Conservation (phyloP, 495 filamentous ascomycete species). For the Neurospora terricola region DNA sequence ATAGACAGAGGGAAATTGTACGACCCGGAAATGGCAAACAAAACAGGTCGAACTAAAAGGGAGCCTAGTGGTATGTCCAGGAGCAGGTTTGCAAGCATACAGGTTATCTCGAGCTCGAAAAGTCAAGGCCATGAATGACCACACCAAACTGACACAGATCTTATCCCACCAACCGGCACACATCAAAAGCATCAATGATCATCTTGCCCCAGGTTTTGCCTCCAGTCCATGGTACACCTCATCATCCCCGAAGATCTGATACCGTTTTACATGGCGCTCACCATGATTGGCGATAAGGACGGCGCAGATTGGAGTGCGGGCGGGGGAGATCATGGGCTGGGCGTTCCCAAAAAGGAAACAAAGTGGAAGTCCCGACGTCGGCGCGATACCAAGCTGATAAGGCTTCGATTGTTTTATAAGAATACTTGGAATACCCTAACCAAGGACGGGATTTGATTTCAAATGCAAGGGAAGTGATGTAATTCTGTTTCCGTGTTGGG, state of each 20-base stretch:
- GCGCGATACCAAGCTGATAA: not conserved
- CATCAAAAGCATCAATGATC: not conserved
- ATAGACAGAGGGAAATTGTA: too few relatives aligned
- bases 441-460: not conserved
- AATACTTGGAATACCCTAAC: not conserved
- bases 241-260: not conserved
- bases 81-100: too few relatives aligned
- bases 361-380: conserved; percentile 10
- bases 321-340: not conserved
- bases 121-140: not conserved
- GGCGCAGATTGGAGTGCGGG: not conserved
- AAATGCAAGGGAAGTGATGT: not conserved
- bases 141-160: not conserved
- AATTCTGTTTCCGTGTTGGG: not conserved
- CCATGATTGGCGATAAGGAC: not conserved
- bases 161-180: not conserved
- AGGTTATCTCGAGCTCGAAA: too few relatives aligned
- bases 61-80: too few relatives aligned
- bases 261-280: not conserved
- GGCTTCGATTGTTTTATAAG: not conserved
- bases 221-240: not conserved
- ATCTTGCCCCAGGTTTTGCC: not conserved
- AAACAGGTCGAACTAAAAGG: too few relatives aligned
- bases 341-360: conserved; percentile 8
- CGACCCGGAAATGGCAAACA: too few relatives aligned